Evolutionary conservation across 1,284 basidiomycete genomes (phyloP), one percentile per base, ranked within the genome.

Genomic region (Tranzscheliella williamsii): DNA sequence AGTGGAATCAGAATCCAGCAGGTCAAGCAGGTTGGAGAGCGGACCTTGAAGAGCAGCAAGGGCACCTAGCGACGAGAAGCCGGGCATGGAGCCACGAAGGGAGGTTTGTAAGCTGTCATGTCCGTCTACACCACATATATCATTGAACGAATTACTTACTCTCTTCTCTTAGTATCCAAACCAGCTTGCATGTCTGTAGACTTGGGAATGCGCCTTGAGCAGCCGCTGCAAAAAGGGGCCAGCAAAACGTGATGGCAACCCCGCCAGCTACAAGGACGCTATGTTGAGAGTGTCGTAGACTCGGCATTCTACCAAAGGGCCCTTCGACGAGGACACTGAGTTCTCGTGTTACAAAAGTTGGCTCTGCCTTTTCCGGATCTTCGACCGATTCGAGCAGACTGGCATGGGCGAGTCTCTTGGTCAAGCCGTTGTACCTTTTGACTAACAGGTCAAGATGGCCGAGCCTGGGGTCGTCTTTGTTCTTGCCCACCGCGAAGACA

Each of bases 181-280:
- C 36, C 5, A 66, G 38, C 49, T 60, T 66, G 48, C 62, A 66
- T 2, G 42, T 36, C 2, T 34, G 37, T n/a, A n/a, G n/a, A n/a
- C n/a, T n/a, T 1, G 37, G 21, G 2, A 16, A n/a, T 3, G 18
- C 16, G 22, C n/a, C 33, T 22, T 38, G 33, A 15, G 38, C 34
- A 2, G 56, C 56, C 1, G 42, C 31, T 17, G 44, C 34, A n/a
- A 70, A 51, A 8, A 61, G 22, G 6, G 67, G 57, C 37, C 62
- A 46, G 27, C 54, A 55, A 42, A 55, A 67, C 3, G 67, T 63
- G 47, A 71, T 56, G 1, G 63, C 68, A n/a, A 71, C 57, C 23
- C 68, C 68, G 5, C 66, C 67, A 2, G 62, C 38, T 3, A 55
- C 50, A 24, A 69, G 37, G 2, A 61, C 46, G 18, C 53, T 27